phyloP scores from a whole-genome alignment of 352 stramenopile species.

The Elongisporangium undulatum region DNA sequence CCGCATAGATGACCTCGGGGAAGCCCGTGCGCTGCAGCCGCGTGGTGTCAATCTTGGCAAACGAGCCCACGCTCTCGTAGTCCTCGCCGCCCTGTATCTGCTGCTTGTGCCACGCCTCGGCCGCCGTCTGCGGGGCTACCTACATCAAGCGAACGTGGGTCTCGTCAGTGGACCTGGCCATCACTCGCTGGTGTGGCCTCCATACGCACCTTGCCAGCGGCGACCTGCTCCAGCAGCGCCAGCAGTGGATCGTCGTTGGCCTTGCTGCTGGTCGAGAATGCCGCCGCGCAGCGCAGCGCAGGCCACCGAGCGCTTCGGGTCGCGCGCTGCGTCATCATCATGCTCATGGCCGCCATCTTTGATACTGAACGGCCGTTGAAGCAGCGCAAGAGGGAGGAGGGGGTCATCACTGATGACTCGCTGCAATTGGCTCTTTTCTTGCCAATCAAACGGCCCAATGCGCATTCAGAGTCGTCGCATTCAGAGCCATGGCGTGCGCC shows the following conservation, averaged over 20 bases:
- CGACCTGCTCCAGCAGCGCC: slow-evolving; percentile 52
- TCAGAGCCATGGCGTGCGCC: slow-evolving; percentile 12
- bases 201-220: slow-evolving; percentile 39
- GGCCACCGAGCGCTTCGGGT: too few species aligned
- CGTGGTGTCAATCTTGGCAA: slow-evolving; percentile 88
- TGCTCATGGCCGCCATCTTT: too few species aligned
- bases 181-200: too few species aligned
- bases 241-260: slow-evolving; percentile 5
- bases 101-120: slow-evolving; percentile 8
- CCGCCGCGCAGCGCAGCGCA: background rate
- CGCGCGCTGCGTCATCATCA: background rate
- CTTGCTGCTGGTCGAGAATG: background rate
- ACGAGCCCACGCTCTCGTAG: slow-evolving; percentile 52
- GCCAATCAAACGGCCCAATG: slow-evolving; percentile 1
- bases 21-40: slow-evolving; percentile 89
- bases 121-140: slow-evolving; percentile 8
- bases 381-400: too few species aligned
- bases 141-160: background rate
- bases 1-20: slow-evolving; percentile 93
- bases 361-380: too few species aligned
- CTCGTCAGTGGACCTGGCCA: too few species aligned
- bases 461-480: slow-evolving; percentile 1
- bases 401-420: background rate
- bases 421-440: background rate
- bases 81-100: slow-evolving; percentile 24